These are phyloP conservation scores for Bruguiera parviflora DNA, from an alignment of 345 rosid species.

Conservation along the genomic window DNA sequence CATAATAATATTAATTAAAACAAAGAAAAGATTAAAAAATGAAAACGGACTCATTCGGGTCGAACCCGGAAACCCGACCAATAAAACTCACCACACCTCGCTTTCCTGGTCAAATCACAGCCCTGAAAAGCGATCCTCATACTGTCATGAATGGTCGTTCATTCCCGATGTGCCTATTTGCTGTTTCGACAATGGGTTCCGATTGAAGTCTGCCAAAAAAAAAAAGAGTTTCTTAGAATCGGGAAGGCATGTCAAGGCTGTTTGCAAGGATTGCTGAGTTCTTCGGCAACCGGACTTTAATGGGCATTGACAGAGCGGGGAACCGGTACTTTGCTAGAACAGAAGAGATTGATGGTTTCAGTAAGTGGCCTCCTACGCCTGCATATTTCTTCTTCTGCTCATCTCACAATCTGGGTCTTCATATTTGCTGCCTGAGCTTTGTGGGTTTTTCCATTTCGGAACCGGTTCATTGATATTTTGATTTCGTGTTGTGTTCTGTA, in stretches of 20 bases:
- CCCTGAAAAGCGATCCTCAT: too few species aligned
- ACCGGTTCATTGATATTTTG: neutral
- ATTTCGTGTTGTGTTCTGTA: neutral
- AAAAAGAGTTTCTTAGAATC: neutral
- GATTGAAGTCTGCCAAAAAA: neutral
- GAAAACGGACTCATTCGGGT: too few species aligned
- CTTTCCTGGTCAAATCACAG: too few species aligned
- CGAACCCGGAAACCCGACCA: too few species aligned
- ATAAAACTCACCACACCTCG: too few species aligned
- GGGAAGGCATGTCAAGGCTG: conserved; percentile 60
- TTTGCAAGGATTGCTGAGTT: conserved; percentile 64
- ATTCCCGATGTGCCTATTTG: neutral
- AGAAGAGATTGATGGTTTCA: conserved; percentile 78
- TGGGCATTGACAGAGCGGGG: conserved; percentile 71
- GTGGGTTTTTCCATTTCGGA: neutral
- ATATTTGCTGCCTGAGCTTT: conserved; percentile 3
- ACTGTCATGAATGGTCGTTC: neutral
- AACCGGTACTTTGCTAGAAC: conserved; percentile 71
- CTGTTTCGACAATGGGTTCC: conserved; percentile 3
- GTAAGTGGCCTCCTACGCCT: conserved; percentile 40
- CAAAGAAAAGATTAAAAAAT: too few species aligned
- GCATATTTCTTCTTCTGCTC: neutral
- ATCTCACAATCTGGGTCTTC: neutral
- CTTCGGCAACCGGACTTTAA: conserved; percentile 46
- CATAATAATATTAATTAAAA: too few species aligned